Evolutionary conservation across 306 rosid species (phyloP), one percentile per base, ranked within the genome.

Genomic region (Castanea crenata): DNA sequence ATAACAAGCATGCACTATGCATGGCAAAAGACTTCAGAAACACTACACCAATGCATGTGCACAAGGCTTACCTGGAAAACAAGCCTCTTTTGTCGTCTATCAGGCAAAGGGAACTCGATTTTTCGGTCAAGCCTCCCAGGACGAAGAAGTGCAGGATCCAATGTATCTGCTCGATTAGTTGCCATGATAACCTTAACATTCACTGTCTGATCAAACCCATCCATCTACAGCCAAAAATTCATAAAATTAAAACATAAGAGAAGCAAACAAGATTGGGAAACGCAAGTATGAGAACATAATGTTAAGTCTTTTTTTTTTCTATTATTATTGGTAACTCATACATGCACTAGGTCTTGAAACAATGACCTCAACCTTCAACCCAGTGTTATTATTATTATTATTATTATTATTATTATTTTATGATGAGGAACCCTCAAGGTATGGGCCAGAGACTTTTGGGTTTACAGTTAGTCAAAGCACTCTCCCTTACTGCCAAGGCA

Each of bases 171-270:
- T 41, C 99, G 88, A 69, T 96, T 96, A 59, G 99, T 96, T 76
- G 99, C 99, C 99, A 96, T 96, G 59, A 96, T 96, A 69, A 96
- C 99, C 85, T 96, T 96, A 55, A 96, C 99, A 83, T 96, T 96
- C 78, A 96, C 99, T 5, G 99, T 96, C 83, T 96, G 99, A 74
- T 96, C 99, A 74, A 96, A 96, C 69, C 99, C 99, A 79, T 96
- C 99, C 99, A 96, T 96, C 99, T 96, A 87, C 78, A 49, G 4
- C 75, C 58, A 67, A 75, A 38, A 46, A 54, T 46, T 34, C 75
- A 76, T 62, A 29, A 76, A 59, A 63, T 51, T 78, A 58, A 74
- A 70, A 69, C 29, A 61, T 49, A 81, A 68, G 55, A 80, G 65
- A 71, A 52, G 61, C 69, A 62, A 69, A 14, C 52, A 57, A 52